Percentiles rank a stretch among this genome's conserved stretches.
Conservation (phyloP, 2,329 filamentous ascomycete species). For the Rhexocercosporidium sp. region DNA sequence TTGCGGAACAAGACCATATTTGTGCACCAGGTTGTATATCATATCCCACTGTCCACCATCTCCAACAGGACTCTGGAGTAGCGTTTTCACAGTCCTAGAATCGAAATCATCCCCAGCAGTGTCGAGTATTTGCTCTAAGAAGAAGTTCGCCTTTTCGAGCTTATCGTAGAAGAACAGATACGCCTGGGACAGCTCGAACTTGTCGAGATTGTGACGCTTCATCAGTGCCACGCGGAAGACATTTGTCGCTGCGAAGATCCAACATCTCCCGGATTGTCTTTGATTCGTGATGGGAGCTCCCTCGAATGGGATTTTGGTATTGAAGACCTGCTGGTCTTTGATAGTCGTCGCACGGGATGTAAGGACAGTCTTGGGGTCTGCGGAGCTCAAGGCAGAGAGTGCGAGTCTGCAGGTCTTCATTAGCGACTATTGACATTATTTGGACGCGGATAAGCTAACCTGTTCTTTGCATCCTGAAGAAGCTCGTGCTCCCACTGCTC, state of each 20-base stretch:
- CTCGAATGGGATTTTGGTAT: slow-evolving; percentile 80
- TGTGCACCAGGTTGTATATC: slow-evolving; percentile 82
- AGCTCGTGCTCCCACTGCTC: slow-evolving; percentile 65
- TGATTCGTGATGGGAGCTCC: slow-evolving; percentile 87
- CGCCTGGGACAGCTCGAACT: slow-evolving; percentile 85
- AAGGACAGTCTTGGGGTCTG: slow-evolving; percentile 70
- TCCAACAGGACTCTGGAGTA: slow-evolving; percentile 70
- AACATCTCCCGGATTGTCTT: slow-evolving; percentile 80
- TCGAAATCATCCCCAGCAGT: slow-evolving; percentile 75
- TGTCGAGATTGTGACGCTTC: slow-evolving; percentile 77
- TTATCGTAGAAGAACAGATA: slow-evolving; percentile 96
- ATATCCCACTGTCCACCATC: slow-evolving; percentile 95
- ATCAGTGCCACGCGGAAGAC: slow-evolving; percentile 89
- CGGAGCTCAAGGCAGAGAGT: slow-evolving; percentile 71
- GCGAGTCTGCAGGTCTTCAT: slow-evolving; percentile 65
- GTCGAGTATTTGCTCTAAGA: slow-evolving; percentile 82
- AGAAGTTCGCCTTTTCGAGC: slow-evolving; percentile 89
- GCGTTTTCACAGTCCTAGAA: slow-evolving; percentile 71
- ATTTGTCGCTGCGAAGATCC: slow-evolving; percentile 92
- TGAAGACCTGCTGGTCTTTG: slow-evolving; percentile 80
- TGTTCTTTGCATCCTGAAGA: slow-evolving; percentile 68
- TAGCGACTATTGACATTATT: neutral
- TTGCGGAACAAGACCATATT: slow-evolving; percentile 89
- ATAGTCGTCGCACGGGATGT: slow-evolving; percentile 66
- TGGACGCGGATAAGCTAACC: slow-evolving; percentile 43